A percentile compares a stretch with the other conserved stretches of the same genome.
Evolutionary conservation across 1,284 basidiomycete species (phyloP).

Genomic region (Caloboletus firmus): DNA sequence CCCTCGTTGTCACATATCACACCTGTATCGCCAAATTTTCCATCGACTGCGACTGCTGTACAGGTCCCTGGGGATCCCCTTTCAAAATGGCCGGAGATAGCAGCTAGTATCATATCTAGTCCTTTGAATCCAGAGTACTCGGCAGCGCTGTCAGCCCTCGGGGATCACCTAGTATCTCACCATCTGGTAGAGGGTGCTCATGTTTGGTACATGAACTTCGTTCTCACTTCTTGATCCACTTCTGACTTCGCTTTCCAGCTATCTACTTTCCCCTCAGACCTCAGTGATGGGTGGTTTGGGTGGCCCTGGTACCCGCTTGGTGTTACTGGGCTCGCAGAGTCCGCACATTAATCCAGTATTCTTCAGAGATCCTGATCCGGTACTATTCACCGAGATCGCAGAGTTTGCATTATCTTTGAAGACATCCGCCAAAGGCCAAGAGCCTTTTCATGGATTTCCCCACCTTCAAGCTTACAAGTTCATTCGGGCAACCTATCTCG

Average conservation of each 20-base stretch:
- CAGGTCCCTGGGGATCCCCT: slow-evolving; percentile 60
- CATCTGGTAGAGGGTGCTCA: slow-evolving; percentile 87
- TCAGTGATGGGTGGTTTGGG: slow-evolving; percentile 73
- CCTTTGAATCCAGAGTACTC: slow-evolving; percentile 64
- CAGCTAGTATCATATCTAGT: slow-evolving; percentile 81
- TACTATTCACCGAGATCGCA: slow-evolving; percentile 88
- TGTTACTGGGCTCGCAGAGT: slow-evolving; percentile 65
- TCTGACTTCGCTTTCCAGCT: slow-evolving; percentile 49
- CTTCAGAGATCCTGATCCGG: slow-evolving; percentile 72
- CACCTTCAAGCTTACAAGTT: slow-evolving; percentile 91
- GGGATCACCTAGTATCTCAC: slow-evolving; percentile 75
- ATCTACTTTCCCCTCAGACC: slow-evolving; percentile 84
- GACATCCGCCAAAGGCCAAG: slow-evolving; percentile 78
- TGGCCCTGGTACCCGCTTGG: slow-evolving; percentile 58
- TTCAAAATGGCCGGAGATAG: slow-evolving; percentile 83
- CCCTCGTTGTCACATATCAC: slow-evolving; percentile 44
- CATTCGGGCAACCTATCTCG: slow-evolving; percentile 73
- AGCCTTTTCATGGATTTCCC: slow-evolving; percentile 78
- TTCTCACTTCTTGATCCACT: neutral
- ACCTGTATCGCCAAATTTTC: slow-evolving; percentile 67
- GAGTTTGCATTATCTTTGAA: slow-evolving; percentile 89
- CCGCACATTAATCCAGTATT: slow-evolving; percentile 55
- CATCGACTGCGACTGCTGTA: slow-evolving; percentile 40
- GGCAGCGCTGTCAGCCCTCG: slow-evolving; percentile 82
- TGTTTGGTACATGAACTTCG: slow-evolving; percentile 62